Base-by-base conservation (phyloP, 306 rosid genomes). In the Vigna radiata region DNA sequence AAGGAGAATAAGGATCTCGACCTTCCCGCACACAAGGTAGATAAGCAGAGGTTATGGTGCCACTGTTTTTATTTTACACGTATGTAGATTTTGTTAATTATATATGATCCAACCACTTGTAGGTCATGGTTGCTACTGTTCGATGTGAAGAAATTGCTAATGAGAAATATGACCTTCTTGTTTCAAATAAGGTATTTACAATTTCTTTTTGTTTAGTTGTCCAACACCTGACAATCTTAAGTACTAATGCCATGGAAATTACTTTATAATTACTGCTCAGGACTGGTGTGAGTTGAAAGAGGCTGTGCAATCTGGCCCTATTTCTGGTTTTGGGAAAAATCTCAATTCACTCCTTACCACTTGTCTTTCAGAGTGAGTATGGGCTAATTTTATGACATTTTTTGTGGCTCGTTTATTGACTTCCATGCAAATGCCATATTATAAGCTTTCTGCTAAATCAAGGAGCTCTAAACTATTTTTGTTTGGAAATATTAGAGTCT, bases 51-150 rank as follows among this genome's bases (percentile, higher is more conserved):
- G 36, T 15, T 19, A 49, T 66, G 82, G 12, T 49, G 70, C 21
- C 27, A 46, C 47, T 66, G 61, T 71, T 65, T 72, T 21, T 73
- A n/a, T 52, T 67, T 73, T 78, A 12, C 77, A 27, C 49, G 68
- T 36, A 59, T 76, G 52, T 60, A 63, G 27, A 76, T 64, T 56
- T 84, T 49, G 17, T 48, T 46, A 63, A 18, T 62, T 49, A 72
- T 82, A 18, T 36, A 48, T 73, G 50, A 55, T 78, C 67, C 69
- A 60, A 65, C 37, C 7, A 44, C 58, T 73, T 52, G 55, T 74
- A 93, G 98, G 98, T 93, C 67, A 93, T 93, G 98, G 98, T 93
- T 76, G 98, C 98, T 53, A 91, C 97, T 41, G 98, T 93, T 56
- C 89, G 98, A 10, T 93, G 98, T 88, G 98, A 93, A 87, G 98